A percentile compares a stretch with the other conserved stretches of the same genome.
These are phyloP conservation scores for Saccharomycopsis hybrid DNA, from an alignment of 1,139 yeast genomes.

Conservation along the genomic window DNA sequence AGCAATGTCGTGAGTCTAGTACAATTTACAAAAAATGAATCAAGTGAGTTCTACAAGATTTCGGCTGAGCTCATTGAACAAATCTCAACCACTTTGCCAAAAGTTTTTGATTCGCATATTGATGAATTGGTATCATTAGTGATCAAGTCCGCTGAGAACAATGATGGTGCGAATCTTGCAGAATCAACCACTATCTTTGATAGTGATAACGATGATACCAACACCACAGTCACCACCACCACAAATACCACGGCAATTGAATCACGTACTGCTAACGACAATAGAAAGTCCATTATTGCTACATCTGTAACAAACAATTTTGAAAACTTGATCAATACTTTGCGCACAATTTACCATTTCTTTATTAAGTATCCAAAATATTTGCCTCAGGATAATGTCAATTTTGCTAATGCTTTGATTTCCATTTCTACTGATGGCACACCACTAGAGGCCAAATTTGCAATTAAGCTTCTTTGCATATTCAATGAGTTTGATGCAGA, in stretches of 20 bases:
- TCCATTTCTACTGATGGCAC: conserved; percentile 42
- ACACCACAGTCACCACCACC: neutral
- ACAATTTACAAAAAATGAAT: conserved; percentile 30
- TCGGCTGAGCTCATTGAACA: conserved; percentile 53
- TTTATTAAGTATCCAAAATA: conserved; percentile 42
- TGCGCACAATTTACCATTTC: conserved; percentile 59
- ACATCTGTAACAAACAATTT: neutral
- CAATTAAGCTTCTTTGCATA: conserved; percentile 52
- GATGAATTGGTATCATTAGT: conserved; percentile 42
- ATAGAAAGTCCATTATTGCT: conserved; percentile 17
- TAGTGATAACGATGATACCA: neutral
- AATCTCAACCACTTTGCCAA: conserved; percentile 58
- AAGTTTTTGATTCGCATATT: conserved; percentile 56
- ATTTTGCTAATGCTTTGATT: conserved; percentile 6
- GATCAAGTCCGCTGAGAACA: conserved; percentile 24
- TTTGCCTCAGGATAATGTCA: conserved; percentile 29
- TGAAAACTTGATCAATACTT: conserved; percentile 29
- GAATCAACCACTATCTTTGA: no score
- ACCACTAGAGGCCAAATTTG: conserved; percentile 59
- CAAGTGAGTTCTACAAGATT: conserved; percentile 28
- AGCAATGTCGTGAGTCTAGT: conserved; percentile 55
- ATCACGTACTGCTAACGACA: neutral
- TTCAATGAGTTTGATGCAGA: conserved; percentile 28
- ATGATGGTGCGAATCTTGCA: conserved; percentile 22
- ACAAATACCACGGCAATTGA: neutral